Conservation (phyloP, 768 basidiomycete species). For the Terana coerulea region DNA sequence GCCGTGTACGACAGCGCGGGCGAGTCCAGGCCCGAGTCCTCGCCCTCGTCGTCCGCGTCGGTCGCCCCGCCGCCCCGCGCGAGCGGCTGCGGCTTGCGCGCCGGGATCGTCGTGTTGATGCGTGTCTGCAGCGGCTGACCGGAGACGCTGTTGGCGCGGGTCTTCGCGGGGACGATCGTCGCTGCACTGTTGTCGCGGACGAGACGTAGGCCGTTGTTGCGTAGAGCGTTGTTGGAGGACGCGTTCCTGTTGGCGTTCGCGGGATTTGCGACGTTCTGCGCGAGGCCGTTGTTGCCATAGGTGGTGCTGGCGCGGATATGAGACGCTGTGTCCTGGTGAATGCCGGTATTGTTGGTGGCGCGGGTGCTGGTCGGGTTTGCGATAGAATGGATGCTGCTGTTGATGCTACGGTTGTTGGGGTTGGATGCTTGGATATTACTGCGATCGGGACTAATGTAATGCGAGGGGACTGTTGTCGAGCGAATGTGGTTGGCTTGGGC, state of each 20-base stretch:
- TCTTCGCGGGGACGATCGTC: neutral
- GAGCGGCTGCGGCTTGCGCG: neutral
- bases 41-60: slow-evolving; percentile 17
- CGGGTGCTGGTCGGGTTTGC: neutral
- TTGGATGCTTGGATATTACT: neutral
- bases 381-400: slow-evolving; percentile 3
- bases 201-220: neutral
- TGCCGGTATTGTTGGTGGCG: neutral
- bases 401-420: neutral
- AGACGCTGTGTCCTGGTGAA: neutral
- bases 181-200: neutral
- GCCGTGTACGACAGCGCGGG: slow-evolving; percentile 27
- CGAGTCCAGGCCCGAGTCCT: slow-evolving; percentile 23
- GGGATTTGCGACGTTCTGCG: neutral
- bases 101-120: slow-evolving; percentile 7
- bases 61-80: neutral
- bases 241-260: slow-evolving; percentile 13
- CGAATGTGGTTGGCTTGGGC: slow-evolving; percentile 18
- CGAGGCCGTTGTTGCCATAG: neutral
- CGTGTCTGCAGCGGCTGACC: slow-evolving; percentile 4
- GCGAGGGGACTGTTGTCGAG: slow-evolving; percentile 24
- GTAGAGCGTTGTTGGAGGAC: slow-evolving; percentile 3
- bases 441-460: slow-evolving; percentile 15
- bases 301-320: slow-evolving; percentile 4
- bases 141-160: neutral